A percentile compares a stretch with the other conserved stretches of the same genome.
Evolutionary conservation across 1,284 basidiomycete genomes (phyloP).

Genomic region (Mycena citricolor): DNA sequence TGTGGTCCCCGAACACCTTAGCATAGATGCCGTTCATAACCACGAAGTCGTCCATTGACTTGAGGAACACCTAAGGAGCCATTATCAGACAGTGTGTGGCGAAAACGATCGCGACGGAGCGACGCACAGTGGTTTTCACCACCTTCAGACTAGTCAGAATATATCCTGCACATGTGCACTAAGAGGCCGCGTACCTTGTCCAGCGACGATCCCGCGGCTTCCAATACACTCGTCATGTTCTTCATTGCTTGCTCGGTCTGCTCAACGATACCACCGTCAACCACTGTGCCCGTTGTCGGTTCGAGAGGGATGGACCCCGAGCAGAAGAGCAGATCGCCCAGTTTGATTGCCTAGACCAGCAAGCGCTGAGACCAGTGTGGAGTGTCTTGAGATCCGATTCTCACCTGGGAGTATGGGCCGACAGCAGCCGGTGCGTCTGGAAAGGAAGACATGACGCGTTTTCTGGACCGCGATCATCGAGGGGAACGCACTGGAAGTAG

Average conservation of each 20-base stretch:
- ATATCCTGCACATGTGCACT: constrained; percentile 88
- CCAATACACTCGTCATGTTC: constrained; percentile 84
- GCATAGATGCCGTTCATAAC: constrained; percentile 81
- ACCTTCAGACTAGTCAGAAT: constrained; percentile 45
- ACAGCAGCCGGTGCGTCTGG: constrained; percentile 84
- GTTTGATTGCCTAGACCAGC: constrained; percentile 60
- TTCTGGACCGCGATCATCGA: neutral
- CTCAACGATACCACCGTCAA: constrained; percentile 77
- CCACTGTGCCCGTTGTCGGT: constrained; percentile 73
- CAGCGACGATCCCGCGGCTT: constrained; percentile 77
- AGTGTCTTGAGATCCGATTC: neutral
- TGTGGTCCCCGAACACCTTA: constrained; percentile 84
- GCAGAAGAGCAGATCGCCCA: constrained; percentile 84
- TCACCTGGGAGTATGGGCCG: constrained; percentile 82
- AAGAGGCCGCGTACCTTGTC: too few relatives aligned
- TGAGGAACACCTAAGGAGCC: constrained; percentile 79
- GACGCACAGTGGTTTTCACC: constrained; percentile 21
- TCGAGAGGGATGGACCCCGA: constrained; percentile 91
- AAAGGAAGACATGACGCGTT: neutral
- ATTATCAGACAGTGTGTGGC: neutral
- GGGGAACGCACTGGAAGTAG: constrained; percentile 45
- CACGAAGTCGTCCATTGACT: constrained; percentile 89
- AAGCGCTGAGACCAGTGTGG: neutral
- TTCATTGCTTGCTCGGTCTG: constrained; percentile 78
- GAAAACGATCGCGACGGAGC: neutral